phyloP scores from a whole-genome alignment of 2,329 filamentous ascomycete species.

The Verticillium albo-atrum region DNA sequence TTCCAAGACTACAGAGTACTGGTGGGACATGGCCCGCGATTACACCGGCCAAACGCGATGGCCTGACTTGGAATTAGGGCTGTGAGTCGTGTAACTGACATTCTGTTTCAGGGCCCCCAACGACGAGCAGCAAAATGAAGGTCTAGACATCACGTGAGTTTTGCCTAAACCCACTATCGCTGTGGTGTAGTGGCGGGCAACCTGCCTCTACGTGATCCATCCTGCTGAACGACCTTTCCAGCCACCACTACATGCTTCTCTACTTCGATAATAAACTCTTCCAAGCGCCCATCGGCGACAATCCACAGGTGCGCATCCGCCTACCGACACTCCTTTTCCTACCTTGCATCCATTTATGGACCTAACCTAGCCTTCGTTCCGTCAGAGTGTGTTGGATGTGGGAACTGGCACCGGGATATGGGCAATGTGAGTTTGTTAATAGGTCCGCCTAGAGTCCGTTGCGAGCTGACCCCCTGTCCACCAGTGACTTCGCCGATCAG shows the following conservation, averaged over 20 bases:
- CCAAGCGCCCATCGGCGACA: conserved; percentile 28
- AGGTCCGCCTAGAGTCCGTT: conserved; percentile 12
- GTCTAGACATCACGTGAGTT: conserved; percentile 11
- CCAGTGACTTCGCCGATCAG: conserved; percentile 42
- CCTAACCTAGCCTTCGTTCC: neutral
- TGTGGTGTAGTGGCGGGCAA: neutral
- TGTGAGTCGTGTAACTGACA: neutral
- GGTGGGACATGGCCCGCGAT: conserved; percentile 9
- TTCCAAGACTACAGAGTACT: conserved; percentile 20
- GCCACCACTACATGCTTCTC: conserved; percentile 11
- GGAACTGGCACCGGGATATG: conserved; percentile 53
- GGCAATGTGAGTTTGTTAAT: conserved; percentile 16
- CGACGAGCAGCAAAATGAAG: conserved; percentile 16
- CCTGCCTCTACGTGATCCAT: conserved; percentile 1
- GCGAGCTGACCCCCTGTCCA: neutral
- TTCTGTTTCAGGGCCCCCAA: conserved; percentile 10
- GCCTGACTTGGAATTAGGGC: neutral
- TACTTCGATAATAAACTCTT: conserved; percentile 29
- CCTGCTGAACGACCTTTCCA: neutral
- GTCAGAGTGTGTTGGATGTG: conserved; percentile 27
- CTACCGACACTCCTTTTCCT: neutral
- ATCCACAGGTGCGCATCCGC: conserved; percentile 13
- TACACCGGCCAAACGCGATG: neutral
- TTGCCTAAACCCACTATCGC: neutral
- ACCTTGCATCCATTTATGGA: neutral